Base-by-base conservation (phyloP, 768 basidiomycete genomes). In the Tricholoma sp. region DNA sequence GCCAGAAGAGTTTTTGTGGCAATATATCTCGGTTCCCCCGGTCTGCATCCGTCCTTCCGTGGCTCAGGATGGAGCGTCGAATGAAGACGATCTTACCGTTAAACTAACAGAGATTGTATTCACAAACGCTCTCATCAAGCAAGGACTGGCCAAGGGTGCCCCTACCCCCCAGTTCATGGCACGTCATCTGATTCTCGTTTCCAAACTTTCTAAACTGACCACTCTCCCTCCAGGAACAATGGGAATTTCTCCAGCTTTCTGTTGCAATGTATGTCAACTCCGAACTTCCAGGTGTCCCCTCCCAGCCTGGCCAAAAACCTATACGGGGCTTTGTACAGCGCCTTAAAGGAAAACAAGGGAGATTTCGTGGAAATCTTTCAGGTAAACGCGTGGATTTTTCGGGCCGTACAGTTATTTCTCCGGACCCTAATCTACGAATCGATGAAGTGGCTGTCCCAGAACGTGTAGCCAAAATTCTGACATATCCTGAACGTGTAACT, bases 361-460 rank as follows among this genome's bases (percentile, higher is more conserved):
- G 97, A 48, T 98, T 99, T 74, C 83, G 97, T 68, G 97, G 97
- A 18, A 99, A 99, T 68, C 79, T 99, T 7, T 98, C 95, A 0
- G 97, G 97, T 59, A 99, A 99, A 72, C 94, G 97, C 70, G 97
- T 99, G 61, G 97, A 99, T 69, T 98, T 98, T 68, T 98, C 95
- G 0, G 96, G 86, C 5, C 89, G 97, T 63, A 99, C 97, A 6
- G 97, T 99, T 70, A 99, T 99, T 66, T 96, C 94, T 1, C 97
- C 97, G 1, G 97, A 99, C 71, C 97, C 97, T n/a, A 99, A 98
- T 67, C 75, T 99, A 60, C 87, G 93, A 51, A 97, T 99, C 66
- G 97, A 99, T 69, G 96, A 99, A 74, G 94, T 99, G 9, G 97
- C 97, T 15, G 90, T 99, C 0, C 97, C 97, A 0, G 90, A 96